Evolutionary conservation across 257 asterid genomes (phyloP), one percentile per base, ranked within the genome.

Genomic region (Lantana camara): DNA sequence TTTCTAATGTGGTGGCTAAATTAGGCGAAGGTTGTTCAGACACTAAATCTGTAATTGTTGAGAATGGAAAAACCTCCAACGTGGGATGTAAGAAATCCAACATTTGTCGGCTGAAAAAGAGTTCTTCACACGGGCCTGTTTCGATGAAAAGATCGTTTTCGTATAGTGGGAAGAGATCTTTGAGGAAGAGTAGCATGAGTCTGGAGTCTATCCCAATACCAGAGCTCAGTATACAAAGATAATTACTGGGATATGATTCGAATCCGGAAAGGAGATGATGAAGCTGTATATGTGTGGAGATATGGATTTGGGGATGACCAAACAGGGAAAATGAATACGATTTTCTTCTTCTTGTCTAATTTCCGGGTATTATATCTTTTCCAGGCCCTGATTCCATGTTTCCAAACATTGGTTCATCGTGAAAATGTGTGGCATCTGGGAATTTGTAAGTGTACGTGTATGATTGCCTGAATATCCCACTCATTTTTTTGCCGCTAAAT

Each of bases 101-200:
- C 27, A 61, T 76, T 37, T 72, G 32, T 47, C 72, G 80, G 68
- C 42, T 72, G 37, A 76, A 77, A 44, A 82, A 80, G 80, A 84
- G 83, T 67, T 66, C 63, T 60, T 80, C 88, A 2, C 72, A 70
- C 21, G 74, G 89, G 66, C 79, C 83, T 8, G 60, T 73, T 67
- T 73, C 68, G 21, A 78, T 82, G 85, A 86, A 86, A 68, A 72
- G 89, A 62, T 86, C 96, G 0, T 79, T 81, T 41, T 89, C 92
- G 1, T 74, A 74, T 1, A 75, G 73, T 59, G 85, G 86, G 37
- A 85, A 78, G 47, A 57, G 73, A 45, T 70, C 84, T 0, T 21
- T 45, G 41, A 72, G 73, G 68, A 77, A 71, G 67, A 51, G 48
- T 22, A 79, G 79, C 69, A 83, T 74, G 74, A 78, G 73, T 62